phyloP scores from a whole-genome alignment of 73 alveolate genomes.

The Paramecium biaurelia region DNA sequence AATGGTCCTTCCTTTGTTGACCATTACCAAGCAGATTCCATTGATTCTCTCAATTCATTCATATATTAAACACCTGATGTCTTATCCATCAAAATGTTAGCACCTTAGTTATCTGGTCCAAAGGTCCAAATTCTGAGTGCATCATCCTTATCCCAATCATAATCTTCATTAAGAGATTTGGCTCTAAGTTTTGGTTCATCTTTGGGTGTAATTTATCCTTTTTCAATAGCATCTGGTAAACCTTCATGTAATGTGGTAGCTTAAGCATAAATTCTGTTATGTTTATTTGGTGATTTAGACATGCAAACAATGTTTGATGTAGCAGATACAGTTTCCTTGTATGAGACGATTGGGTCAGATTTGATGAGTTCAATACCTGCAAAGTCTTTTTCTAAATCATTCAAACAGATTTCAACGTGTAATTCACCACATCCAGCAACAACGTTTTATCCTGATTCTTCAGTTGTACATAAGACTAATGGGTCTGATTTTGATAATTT shows the following conservation, averaged over 20 bases:
- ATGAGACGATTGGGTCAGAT: slow-evolving; percentile 99
- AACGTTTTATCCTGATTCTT: slow-evolving; percentile 93
- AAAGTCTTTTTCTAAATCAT: slow-evolving; percentile 96
- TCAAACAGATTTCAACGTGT: slow-evolving; percentile 96
- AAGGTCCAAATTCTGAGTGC: slow-evolving; percentile 92
- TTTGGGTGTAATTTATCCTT: slow-evolving; percentile 74
- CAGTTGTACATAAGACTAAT: slow-evolving; percentile 92
- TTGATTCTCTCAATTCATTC: slow-evolving; percentile 96
- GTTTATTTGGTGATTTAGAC: slow-evolving; percentile 99
- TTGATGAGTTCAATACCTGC: slow-evolving; percentile 93
- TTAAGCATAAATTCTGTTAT: slow-evolving; percentile 91
- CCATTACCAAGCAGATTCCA: slow-evolving; percentile 97
- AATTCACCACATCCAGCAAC: slow-evolving; percentile 99
- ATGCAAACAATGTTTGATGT: slow-evolving; percentile 86
- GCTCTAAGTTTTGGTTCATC: slow-evolving; percentile 93
- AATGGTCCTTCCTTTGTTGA: slow-evolving; percentile 97
- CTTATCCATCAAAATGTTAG: slow-evolving; percentile 93
- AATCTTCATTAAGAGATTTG: slow-evolving; percentile 87
- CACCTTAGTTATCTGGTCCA: slow-evolving; percentile 98
- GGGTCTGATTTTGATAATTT: slow-evolving; percentile 97
- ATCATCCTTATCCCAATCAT: slow-evolving; percentile 81
- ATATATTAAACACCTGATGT: slow-evolving; percentile 95
- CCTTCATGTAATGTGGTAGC: slow-evolving; percentile 94
- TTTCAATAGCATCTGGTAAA: slow-evolving; percentile 87
- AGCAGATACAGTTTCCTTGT: slow-evolving; percentile 96